phyloP scores from a whole-genome alignment of 2,329 filamentous ascomycete species.

The Hymenoscyphus scutula region DNA sequence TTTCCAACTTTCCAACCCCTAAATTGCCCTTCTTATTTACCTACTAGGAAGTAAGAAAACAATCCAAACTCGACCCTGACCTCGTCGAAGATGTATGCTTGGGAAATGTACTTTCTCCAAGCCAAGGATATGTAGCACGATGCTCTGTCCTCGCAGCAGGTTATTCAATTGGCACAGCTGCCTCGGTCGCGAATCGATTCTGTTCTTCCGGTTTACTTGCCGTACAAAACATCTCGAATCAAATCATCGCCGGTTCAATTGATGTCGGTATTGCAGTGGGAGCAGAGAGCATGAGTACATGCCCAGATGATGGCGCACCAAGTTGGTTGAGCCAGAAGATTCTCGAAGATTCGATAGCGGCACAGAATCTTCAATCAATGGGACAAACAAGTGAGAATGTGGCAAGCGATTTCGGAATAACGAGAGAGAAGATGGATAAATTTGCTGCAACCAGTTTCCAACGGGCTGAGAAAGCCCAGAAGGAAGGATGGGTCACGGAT shows the following conservation, averaged over 20 bases:
- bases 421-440: slow-evolving; percentile 75
- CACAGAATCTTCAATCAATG: slow-evolving; percentile 74
- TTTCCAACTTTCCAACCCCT: slow-evolving; percentile 19
- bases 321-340: slow-evolving; percentile 69
- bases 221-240: slow-evolving; percentile 88
- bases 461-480: slow-evolving; percentile 85
- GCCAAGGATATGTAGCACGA: slow-evolving; percentile 86
- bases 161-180: slow-evolving; percentile 84
- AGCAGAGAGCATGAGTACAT: slow-evolving; percentile 85
- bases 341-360: slow-evolving; percentile 76
- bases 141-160: slow-evolving; percentile 87
- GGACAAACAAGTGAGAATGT: slow-evolving; percentile 98
- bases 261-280: slow-evolving; percentile 85
- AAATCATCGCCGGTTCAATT: slow-evolving; percentile 77
- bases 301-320: slow-evolving; percentile 68
- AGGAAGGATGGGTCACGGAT: slow-evolving; percentile 85
- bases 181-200: slow-evolving; percentile 88
- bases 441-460: slow-evolving; percentile 87
- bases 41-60: slow-evolving; percentile 12
- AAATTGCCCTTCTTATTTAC: background rate
- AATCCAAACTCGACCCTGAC: slow-evolving; percentile 49
- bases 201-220: slow-evolving; percentile 96
- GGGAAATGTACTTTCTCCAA: slow-evolving; percentile 46
- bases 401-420: slow-evolving; percentile 82
- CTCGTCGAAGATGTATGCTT: slow-evolving; percentile 17